Base-by-base conservation (phyloP, 768 basidiomycete genomes). In the Leccinum broughii region DNA sequence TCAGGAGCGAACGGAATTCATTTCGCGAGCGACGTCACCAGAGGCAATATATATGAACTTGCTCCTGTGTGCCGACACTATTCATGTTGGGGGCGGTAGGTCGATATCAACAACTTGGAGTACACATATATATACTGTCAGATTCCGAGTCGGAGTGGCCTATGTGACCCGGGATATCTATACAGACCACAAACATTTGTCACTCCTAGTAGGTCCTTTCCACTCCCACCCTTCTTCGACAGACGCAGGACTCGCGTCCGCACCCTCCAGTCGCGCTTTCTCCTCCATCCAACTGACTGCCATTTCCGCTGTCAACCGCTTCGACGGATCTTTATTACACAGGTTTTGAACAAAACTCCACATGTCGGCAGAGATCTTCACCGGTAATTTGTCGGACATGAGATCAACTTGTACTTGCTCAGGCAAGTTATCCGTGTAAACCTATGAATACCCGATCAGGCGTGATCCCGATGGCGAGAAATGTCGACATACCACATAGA, bases 401-500 rank as follows among this genome's bases (percentile, higher is more conserved):
- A 68, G 58, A 4, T 53, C 22, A 13, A 22, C 1, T 56, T 1
- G 4, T 32, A 64, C 0, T 13, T 1, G 17, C 4, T 0, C 20
- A 5, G 46, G 46, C 20, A 3, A 4, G 10, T 3, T 55, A n/a
- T 57, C 59, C 6, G 64, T 58, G 55, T 71, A 72, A 17, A 48
- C 56, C 70, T 70, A 51, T 26, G 9, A 24, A 35, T 5, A 34
- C n/a, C 7, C 0, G 34, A 54, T 55, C n/a, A 62, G 39, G 6
- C 0, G 11, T 37, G 15, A 22, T 39, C 39, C 3, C 34, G n/a
- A 52, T 6, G 20, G 34, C 24, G 28, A 44, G 30, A 22, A 1
- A 15, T 6, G 34, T n/a, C n/a, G 5, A 62, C 71, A 11, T 54
- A 76, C 77, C 67, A 70, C 76, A 35, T 78, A 80, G 41, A 76